Evolutionary conservation across 805 yeast genomes (phyloP).

Genomic region (Candida suzukii): DNA sequence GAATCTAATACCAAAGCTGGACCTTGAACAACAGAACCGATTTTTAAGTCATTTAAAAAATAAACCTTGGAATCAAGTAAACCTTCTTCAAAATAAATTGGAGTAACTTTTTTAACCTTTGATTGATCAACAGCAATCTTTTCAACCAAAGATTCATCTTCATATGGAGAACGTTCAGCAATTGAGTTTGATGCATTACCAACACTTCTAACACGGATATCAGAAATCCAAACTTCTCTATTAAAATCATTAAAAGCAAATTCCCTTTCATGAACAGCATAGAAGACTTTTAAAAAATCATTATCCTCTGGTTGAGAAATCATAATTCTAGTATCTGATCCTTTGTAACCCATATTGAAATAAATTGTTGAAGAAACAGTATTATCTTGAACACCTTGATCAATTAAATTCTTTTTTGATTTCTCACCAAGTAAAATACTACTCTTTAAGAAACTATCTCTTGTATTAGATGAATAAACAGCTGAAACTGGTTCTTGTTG

Average conservation of each 20-base stretch:
- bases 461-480: slow-evolving; percentile 27
- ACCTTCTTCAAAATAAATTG: slow-evolving; percentile 17
- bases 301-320: slow-evolving; percentile 28
- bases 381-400: slow-evolving; percentile 46
- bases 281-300: slow-evolving; percentile 39
- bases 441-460: slow-evolving; percentile 31
- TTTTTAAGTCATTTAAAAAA: slow-evolving; percentile 13
- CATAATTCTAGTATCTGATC: slow-evolving; percentile 83
- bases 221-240: slow-evolving; percentile 59
- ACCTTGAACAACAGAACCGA: slow-evolving; percentile 17
- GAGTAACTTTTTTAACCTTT: neutral
- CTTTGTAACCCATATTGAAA: slow-evolving; percentile 74
- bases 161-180: slow-evolving; percentile 17
- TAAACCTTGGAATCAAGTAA: slow-evolving; percentile 14
- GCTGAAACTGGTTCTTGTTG: slow-evolving; percentile 62
- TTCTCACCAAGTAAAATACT: slow-evolving; percentile 35
- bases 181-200: slow-evolving; percentile 33
- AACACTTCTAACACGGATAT: slow-evolving; percentile 65
- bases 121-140: slow-evolving; percentile 11
- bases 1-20: slow-evolving; percentile 21
- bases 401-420: slow-evolving; percentile 32
- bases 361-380: slow-evolving; percentile 52
- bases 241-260: slow-evolving; percentile 59
- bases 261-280: slow-evolving; percentile 53
- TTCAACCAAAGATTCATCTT: slow-evolving; percentile 7